Evolutionary conservation across 2,329 filamentous ascomycete genomes (phyloP).

Genomic region (Claviceps sp.): DNA sequence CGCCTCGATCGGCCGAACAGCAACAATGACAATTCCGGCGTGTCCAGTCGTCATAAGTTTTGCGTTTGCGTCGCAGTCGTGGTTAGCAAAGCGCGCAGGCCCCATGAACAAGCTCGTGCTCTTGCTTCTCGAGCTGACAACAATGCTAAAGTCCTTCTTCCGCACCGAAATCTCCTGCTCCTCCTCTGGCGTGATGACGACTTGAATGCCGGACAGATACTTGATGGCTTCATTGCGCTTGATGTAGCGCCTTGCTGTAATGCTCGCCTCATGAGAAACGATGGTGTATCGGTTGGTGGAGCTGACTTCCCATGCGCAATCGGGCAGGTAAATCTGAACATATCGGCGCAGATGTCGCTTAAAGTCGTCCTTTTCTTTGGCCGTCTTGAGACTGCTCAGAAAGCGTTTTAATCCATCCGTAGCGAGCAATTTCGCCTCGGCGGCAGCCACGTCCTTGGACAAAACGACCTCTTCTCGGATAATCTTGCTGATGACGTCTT

Average conservation of each 20-base stretch:
- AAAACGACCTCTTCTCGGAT: constrained; percentile 57
- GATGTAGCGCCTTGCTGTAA: constrained; percentile 70
- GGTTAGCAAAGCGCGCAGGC: constrained; percentile 90
- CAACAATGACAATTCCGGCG: constrained; percentile 82
- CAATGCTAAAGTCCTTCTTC: constrained; percentile 92
- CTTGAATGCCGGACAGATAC: constrained; percentile 82
- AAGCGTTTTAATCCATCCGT: constrained; percentile 66
- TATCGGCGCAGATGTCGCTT: constrained; percentile 77
- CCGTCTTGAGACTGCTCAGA: constrained; percentile 50
- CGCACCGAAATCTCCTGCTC: constrained; percentile 67
- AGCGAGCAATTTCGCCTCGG: constrained; percentile 59
- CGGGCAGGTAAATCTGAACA: constrained; percentile 80
- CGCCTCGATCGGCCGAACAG: constrained; percentile 64
- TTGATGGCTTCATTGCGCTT: constrained; percentile 76
- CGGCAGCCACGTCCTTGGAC: constrained; percentile 54
- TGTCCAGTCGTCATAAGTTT: constrained; percentile 70
- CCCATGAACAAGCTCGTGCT: constrained; percentile 86
- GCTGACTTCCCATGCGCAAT: constrained; percentile 85
- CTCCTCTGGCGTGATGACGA: constrained; percentile 83
- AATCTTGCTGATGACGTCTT: constrained; percentile 47
- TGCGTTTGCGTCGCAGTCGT: constrained; percentile 91
- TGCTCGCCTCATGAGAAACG: constrained; percentile 72
- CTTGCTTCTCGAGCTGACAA: constrained; percentile 86
- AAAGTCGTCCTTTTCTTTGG: constrained; percentile 79
- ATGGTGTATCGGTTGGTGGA: constrained; percentile 94